Base-by-base conservation (phyloP, 2,329 filamentous ascomycete genomes). In the Colletotrichum sublineola region DNA sequence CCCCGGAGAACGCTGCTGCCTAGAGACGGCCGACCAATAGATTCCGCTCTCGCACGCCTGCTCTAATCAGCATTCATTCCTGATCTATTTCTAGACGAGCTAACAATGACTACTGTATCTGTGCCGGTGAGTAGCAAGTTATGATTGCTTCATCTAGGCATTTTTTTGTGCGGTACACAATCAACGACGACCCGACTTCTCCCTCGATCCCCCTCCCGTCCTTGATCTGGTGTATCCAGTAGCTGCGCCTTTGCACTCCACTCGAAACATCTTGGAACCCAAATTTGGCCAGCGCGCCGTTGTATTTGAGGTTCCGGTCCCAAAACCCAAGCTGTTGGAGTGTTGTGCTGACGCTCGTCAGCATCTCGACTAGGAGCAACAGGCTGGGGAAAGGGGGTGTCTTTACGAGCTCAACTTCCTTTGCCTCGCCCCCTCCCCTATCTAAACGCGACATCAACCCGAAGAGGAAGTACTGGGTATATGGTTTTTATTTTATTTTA, bases 261-360 rank as follows among this genome's bases (percentile, higher is more conserved):
- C 24, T 9, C 15, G 18, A 56, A 36, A 20, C 31, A 11, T 2
- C 33, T 20, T 36, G 31, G 9, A 31, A 31, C 53, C 53, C 53
- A 14, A 52, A 56, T 1, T 18, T 56, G 31, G 14, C 20, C 33
- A 11, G 53, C 46, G 61, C n/a, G 46, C 48, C 61, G 44, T 63
- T 36, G n/a, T 50, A n/a, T 31, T 33, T 29, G 33, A 48, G 15
- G n/a, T 63, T 31, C 61, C 61, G 33, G 40, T 40, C 61, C 61
- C 33, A 40, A 38, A 63, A 63, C 48, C 61, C 36, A 42, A 24
- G 48, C 24, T 42, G 46, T 42, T 53, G 63, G 63, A 8, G 36
- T 40, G 46, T 18, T 42, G 29, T 42, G 29, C 40, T 46, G 40
- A 14, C 58, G 24, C 29, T 40, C 46, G 29, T 33, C 40, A 40